Evolutionary conservation across 2,329 filamentous ascomycete genomes (phyloP).

Genomic region (Fusarium sacchari): DNA sequence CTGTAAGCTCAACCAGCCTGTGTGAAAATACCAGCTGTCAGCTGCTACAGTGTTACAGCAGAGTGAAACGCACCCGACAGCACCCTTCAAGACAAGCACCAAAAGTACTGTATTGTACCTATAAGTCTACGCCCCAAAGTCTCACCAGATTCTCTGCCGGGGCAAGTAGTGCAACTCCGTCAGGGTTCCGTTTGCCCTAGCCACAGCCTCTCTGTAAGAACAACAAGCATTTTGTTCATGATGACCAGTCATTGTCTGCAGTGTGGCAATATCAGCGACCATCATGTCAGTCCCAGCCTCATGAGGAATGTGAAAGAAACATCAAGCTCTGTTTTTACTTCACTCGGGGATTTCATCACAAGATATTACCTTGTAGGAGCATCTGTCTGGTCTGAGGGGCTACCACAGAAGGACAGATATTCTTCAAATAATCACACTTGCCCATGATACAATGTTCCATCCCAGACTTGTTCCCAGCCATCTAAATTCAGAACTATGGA

Average conservation of each 20-base stretch:
- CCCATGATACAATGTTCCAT: background rate
- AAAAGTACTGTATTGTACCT: slow-evolving; percentile 1
- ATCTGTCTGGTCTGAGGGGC: background rate
- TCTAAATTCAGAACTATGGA: background rate
- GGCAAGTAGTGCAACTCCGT: slow-evolving; percentile 23
- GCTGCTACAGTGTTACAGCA: slow-evolving; percentile 7
- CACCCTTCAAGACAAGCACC: background rate
- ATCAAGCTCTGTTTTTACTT: background rate
- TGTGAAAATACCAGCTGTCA: slow-evolving; percentile 21
- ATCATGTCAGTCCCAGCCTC: slow-evolving; percentile 3
- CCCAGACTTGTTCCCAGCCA: background rate
- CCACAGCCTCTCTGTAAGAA: slow-evolving; percentile 27
- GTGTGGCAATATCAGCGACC: slow-evolving; percentile 31
- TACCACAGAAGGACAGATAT: background rate
- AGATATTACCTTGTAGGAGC: background rate
- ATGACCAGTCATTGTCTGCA: background rate
- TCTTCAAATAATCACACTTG: background rate
- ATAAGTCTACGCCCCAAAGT: slow-evolving; percentile 5
- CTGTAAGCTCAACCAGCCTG: background rate
- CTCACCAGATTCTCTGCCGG: slow-evolving; percentile 17
- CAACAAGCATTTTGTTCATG: slow-evolving; percentile 10
- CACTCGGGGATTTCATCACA: background rate
- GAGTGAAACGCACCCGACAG: slow-evolving; percentile 12
- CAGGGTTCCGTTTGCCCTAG: slow-evolving; percentile 19
- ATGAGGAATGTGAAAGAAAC: background rate